Evolutionary conservation across 2,329 filamentous ascomycete species (phyloP), one percentile per base, ranked within the genome.

Genomic region (Colletotrichum higginsianum): DNA sequence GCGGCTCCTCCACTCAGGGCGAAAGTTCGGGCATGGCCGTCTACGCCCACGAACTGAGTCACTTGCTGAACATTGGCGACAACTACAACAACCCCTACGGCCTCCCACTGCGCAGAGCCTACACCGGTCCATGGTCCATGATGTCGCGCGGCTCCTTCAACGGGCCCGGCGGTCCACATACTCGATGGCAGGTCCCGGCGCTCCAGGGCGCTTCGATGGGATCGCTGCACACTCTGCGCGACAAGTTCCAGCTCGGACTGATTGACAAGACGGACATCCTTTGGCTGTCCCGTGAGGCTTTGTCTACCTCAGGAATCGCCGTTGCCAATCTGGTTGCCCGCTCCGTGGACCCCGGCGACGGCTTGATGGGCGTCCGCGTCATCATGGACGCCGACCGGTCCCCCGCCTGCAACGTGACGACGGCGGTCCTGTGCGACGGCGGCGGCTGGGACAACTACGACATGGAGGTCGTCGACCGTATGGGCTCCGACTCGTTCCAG

Each of bases 61-160:
- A 88, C 75, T 76, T 89, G 47, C 81, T 88, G 1, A 82, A 83
- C 16, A 88, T 88, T 26, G 84, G 85, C 11, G 87, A 88, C 74
- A 89, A 89, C 75, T 88, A 89, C 75, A 88, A 88, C 74, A 88
- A 88, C 65, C 86, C 86, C 0, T 88, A 85, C 73, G 80, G 83
- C 3, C 74, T 78, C 1, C 86, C 86, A 1, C 76, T 82, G 52
- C 82, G 84, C 3, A 83, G 87, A 26, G 78, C 84, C 0, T 88
- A 86, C 75, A 86, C 86, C 0, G 87, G 87, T 0, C 86, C 86
- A 0, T 89, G 83, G 80, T 85, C 83, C 7, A 89, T 89, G 86
- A 80, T 89, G 72, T 84, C 83, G 26, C 79, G 86, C 0, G 86
- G 86, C 4, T 84, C 82, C 3, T 88, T 88, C 79, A 87, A 87